Conservation (phyloP, 2,329 filamentous ascomycete genomes). For the Monilinia polystroma region DNA sequence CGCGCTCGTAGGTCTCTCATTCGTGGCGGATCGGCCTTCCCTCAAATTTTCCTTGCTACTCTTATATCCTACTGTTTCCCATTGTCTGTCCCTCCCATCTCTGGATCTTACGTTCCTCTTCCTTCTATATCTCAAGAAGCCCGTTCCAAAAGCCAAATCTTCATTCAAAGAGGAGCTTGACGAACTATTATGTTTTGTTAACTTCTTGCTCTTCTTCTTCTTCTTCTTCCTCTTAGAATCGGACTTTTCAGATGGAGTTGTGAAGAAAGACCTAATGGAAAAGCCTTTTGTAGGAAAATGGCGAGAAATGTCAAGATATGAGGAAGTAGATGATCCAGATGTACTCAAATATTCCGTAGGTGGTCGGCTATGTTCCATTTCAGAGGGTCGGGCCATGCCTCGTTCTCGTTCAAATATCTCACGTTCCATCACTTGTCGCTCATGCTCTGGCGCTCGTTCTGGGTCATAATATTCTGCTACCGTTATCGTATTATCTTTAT, state of each 20-base stretch:
- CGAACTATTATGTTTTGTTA: constrained; percentile 48
- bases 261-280: constrained; percentile 63
- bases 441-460: constrained; percentile 24
- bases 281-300: constrained; percentile 49
- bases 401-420: constrained; percentile 16
- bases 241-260: constrained; percentile 52
- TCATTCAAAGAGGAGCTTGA: constrained; percentile 67
- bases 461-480: constrained; percentile 28
- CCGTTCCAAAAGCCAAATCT: constrained; percentile 66
- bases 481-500: constrained; percentile 25
- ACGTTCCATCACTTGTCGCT: constrained; percentile 21
- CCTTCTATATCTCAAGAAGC: constrained; percentile 45
- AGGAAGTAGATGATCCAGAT: constrained; percentile 34
- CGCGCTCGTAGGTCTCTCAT: constrained; percentile 16
- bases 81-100: constrained; percentile 36
- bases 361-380: constrained; percentile 29
- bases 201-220: constrained; percentile 15
- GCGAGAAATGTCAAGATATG: constrained; percentile 64
- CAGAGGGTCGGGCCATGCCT: constrained; percentile 17
- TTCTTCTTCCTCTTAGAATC: constrained; percentile 32
- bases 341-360: constrained; percentile 26
- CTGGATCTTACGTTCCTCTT: constrained; percentile 33
- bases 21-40: constrained; percentile 38
- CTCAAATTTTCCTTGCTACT: constrained; percentile 23
- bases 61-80: constrained; percentile 32